These are phyloP conservation scores for Metschnikowia reukaufii DNA, from an alignment of 805 yeast genomes.

Conservation along the genomic window DNA sequence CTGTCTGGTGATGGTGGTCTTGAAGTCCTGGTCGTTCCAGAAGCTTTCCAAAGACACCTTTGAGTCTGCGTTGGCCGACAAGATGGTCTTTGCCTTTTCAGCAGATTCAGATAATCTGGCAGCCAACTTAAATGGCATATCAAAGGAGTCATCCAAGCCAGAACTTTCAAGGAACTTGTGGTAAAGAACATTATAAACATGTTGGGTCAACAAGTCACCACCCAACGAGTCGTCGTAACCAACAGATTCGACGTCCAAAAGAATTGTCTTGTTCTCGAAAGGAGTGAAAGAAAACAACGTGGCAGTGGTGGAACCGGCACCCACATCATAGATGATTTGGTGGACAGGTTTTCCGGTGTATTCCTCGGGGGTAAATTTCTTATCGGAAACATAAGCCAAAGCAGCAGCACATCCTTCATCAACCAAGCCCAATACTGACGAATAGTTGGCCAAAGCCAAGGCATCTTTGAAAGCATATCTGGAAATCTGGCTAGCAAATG, in stretches of 20 bases:
- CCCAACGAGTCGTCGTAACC: conserved; percentile 70
- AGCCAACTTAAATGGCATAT: conserved; percentile 56
- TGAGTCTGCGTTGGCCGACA: conserved; percentile 86
- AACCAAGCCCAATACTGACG: conserved; percentile 62
- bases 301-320: conserved; percentile 88
- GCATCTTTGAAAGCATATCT: conserved; percentile 73
- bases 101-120: conserved; percentile 77
- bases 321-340: conserved; percentile 83
- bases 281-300: conserved; percentile 70
- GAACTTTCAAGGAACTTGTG: conserved; percentile 53
- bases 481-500: conserved; percentile 61
- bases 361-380: conserved; percentile 37
- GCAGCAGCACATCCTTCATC: conserved; percentile 95
- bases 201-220: conserved; percentile 70
- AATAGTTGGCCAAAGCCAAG: conserved; percentile 64
- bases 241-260: conserved; percentile 66
- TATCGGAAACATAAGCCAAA: conserved; percentile 67
- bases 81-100: conserved; percentile 81
- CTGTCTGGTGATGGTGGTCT: conserved; percentile 63
- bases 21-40: conserved; percentile 72
- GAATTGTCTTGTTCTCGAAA: conserved; percentile 39
- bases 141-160: conserved; percentile 37
- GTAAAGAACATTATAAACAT: conserved; percentile 59
- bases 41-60: conserved; percentile 74
- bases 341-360: conserved; percentile 44